phyloP scores from a whole-genome alignment of 208 protist genomes.

The Angomonas ambiguus region DNA sequence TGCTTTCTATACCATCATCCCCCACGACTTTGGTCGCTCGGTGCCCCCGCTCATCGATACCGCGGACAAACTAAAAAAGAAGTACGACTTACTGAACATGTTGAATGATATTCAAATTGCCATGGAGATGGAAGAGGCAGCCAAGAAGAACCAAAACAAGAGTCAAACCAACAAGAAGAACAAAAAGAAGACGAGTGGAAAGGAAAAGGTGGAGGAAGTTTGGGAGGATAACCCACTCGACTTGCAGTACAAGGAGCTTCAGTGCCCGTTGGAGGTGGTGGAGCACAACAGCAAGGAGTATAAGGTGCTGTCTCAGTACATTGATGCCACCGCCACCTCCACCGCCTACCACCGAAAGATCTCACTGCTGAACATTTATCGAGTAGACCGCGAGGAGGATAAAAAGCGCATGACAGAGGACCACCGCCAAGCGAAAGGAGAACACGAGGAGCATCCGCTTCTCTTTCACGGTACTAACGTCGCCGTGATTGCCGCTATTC shows the following conservation, averaged over 20 bases:
- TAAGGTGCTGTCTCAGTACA: neutral
- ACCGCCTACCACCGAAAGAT: constrained; percentile 15
- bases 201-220: constrained; percentile 5
- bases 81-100: constrained; percentile 42
- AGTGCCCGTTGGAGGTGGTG: constrained; percentile 14
- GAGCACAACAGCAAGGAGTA: constrained; percentile 7
- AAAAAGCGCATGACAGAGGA: constrained; percentile 16
- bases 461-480: constrained; percentile 27
- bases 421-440: constrained; percentile 1
- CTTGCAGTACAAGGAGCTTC: constrained; percentile 20
- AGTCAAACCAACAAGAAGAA: neutral
- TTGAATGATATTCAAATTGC: constrained; percentile 26
- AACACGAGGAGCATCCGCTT: constrained; percentile 17
- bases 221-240: constrained; percentile 17
- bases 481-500: constrained; percentile 22
- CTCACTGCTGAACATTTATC: constrained; percentile 13
- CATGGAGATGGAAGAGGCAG: constrained; percentile 11
- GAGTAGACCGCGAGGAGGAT: constrained; percentile 22
- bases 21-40: constrained; percentile 28
- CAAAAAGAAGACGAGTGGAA: neutral
- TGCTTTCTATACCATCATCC: constrained; percentile 49
- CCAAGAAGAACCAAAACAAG: constrained; percentile 16
- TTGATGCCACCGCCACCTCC: neutral
- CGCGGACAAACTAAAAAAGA: constrained; percentile 17
- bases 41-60: constrained; percentile 26